Evolutionary conservation across 805 yeast genomes (phyloP), one percentile per base, ranked within the genome.

Genomic region (Candida tibetensis): DNA sequence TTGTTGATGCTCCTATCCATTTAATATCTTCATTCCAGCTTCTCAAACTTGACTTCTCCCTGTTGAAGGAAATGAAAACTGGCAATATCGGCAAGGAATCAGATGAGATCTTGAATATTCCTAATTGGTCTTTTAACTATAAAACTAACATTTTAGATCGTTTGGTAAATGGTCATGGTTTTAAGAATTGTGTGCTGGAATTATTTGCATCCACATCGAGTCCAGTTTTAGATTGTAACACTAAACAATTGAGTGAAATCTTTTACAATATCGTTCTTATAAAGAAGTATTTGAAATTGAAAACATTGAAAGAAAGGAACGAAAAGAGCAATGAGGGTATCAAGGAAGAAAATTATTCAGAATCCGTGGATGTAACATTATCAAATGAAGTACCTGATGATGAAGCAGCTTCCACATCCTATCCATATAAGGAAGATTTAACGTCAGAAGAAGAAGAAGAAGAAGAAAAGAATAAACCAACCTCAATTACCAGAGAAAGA

Each of bases 191-290:
- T 37, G 58, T 62, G 2, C 41, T 66, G 17, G 74, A 69, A 42
- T 38, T 65, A 6, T 67, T 61, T 44, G 51, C 60, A 18, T 58
- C 73, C 0, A 58, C 65, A 14, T 57, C 64, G 26, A 62, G 66
- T 32, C 73, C 74, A 3, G 51, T 67, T 6, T 28, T 69, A 5
- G 74, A 69, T 42, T 44, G 67, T 30, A 56, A 59, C 40, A 60
- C 66, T 4, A 42, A 42, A 6, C 64, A 66, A 25, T 44, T 63
- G 15, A 58, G 66, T 15, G 50, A 55, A 7, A n/a, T 66, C 7
- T 42, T 62, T 6, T 66, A 62, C 51, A 67, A 67, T 37, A 29
- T 55, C n/a, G 56, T 59, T 4, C 42, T 64, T 14, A 14, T 63
- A 5, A 47, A 46, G 28, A 68, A 66, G 43, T 54, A 51, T 37